phyloP scores from a whole-genome alignment of 495 filamentous ascomycete species.

The Apodospora peruviana region DNA sequence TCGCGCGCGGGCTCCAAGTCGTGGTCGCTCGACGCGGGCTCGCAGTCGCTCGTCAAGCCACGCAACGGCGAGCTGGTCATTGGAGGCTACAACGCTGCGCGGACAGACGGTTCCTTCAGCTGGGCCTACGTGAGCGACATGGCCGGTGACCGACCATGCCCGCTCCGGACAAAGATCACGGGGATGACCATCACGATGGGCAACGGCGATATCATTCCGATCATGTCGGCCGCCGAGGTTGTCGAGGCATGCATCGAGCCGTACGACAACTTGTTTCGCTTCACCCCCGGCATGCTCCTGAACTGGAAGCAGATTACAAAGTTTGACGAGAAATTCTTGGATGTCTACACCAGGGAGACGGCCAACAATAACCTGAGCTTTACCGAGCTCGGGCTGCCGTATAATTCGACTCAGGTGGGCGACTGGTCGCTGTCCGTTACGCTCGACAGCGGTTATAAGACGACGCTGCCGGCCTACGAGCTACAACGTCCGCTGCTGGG shows the following conservation, averaged over 20 bases:
- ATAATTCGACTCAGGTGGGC: not conserved
- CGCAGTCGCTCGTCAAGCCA: conserved; percentile 6
- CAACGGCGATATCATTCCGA: conserved; percentile 1
- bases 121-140: conserved; percentile 12
- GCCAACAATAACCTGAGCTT: conserved; percentile 5
- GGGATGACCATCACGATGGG: conserved; percentile 4
- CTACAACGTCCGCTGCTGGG: conserved; percentile 5
- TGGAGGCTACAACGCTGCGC: conserved; percentile 9
- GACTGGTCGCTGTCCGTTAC: conserved; percentile 6
- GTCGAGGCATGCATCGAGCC: conserved; percentile 15
- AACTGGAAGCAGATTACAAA: conserved; percentile 11
- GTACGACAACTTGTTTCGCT: conserved; percentile 16
- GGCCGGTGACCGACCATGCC: conserved; percentile 13
- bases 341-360: not conserved
- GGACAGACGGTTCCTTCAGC: conserved; percentile 8
- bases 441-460: conserved; percentile 7
- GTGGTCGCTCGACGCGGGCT: conserved; percentile 12
- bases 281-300: conserved; percentile 12
- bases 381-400: conserved; percentile 7
- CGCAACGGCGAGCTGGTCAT: conserved; percentile 10
- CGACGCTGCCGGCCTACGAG: conserved; percentile 4
- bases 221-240: conserved; percentile 5
- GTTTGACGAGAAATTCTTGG: conserved; percentile 5
- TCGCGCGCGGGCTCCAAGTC: not conserved
- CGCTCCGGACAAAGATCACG: conserved; percentile 13